Base-by-base conservation (phyloP, 129 eudicot genomes). In the Kitagawia praeruptora region DNA sequence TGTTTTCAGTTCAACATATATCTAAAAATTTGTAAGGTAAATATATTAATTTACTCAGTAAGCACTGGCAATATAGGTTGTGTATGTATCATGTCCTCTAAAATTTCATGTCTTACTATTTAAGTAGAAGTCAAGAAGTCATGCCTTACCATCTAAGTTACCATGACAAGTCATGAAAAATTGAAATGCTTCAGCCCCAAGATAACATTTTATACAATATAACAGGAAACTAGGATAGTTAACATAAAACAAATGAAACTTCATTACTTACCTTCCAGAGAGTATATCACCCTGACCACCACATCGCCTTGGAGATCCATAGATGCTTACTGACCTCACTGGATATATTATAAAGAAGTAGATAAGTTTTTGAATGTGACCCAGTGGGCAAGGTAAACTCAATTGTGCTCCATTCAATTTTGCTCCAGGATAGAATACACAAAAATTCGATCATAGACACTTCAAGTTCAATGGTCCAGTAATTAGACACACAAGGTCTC, bases 271-370 rank as follows among this genome's bases (percentile, higher is more conserved):
- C 99, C 99, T 89, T 85, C 99, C 99, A 67, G 99, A 92, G 51
- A 96, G 99, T 85, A 96, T 90, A 85, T 96, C 99, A 74, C 99
- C 99, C 85, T 96, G 99, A 56, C 99, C 99, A 81, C 99, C 99
- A 83, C 99, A 96, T 71, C 98, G 99, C 77, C 99, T 85, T 19
- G 97, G 99, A 80, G 99, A 92, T 71, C 99, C 99, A 80, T 81
- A 90, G 54, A 81, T 81, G 84, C 91, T 92, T 74, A 96, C 99
- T 34, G 98, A 84, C 82, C 75, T 83, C 78, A 90, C 99, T 96
- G 89, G 81, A 85, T 47, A 39, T 47, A 48, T 66, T 54, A 47
- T 11, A 31, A 72, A 25, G 5, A 38, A 56, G 42, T 54, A 78
- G 41, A 61, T 77, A 18, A 21, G 71, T 38, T 34, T 27, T 40